Evolutionary conservation across 345 rosid genomes (phyloP).

Genomic region (Noccaea caerulescens): DNA sequence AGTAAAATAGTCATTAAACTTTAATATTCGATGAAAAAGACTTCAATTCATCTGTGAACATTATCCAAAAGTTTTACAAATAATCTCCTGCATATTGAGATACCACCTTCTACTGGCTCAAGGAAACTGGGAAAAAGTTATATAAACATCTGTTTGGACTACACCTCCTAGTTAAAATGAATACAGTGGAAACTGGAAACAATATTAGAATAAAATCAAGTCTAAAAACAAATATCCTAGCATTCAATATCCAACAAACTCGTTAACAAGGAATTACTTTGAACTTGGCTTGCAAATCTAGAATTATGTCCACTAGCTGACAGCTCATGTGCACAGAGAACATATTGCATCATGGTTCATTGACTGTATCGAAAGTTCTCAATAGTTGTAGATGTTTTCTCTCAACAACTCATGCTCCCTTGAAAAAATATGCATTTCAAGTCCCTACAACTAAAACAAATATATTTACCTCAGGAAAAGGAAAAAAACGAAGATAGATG

Average conservation of each 20-base stretch:
- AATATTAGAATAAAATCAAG: conserved; percentile 8
- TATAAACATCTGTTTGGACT: conserved; percentile 12
- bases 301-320: conserved; percentile 19
- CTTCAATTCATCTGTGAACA: conserved; percentile 8
- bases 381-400: conserved; percentile 10
- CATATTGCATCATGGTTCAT: conserved; percentile 28
- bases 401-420: conserved; percentile 18
- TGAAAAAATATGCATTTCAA: conserved; percentile 7
- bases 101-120: too few species aligned
- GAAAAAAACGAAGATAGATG: not conserved
- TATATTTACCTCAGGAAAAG: conserved; percentile 19
- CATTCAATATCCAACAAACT: conserved; percentile 28
- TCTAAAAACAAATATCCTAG: conserved; percentile 7
- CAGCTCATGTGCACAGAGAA: conserved; percentile 11
- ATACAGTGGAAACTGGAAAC: conserved; percentile 14
- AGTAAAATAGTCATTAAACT: conserved; percentile 22
- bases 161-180: conserved; percentile 14
- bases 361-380: conserved; percentile 19
- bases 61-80: conserved; percentile 1
- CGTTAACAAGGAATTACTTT: conserved; percentile 12
- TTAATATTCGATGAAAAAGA: not conserved
- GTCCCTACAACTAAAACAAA: conserved; percentile 3
- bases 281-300: conserved; percentile 16
- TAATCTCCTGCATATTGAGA: too few species aligned
- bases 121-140: too few species aligned